Evolutionary conservation across 2,329 filamentous ascomycete species (phyloP).

Genomic region (Didymosphaeria variabile): DNA sequence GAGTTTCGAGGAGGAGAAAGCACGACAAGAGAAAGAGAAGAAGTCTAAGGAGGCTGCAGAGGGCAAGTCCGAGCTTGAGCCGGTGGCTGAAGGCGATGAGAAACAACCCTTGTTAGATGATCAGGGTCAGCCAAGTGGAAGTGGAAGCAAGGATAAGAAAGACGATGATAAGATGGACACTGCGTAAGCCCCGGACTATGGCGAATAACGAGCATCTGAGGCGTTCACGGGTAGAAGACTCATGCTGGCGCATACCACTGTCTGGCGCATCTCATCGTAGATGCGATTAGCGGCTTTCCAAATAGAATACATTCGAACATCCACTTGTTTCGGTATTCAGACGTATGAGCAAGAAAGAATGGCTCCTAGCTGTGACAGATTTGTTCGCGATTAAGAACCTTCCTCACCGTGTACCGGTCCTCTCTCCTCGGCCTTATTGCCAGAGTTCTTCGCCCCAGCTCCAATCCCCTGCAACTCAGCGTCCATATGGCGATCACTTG

Average conservation of each 20-base stretch:
- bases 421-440: not conserved
- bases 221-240: slow-evolving; percentile 36
- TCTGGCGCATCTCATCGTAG: slow-evolving; percentile 9
- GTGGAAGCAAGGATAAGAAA: slow-evolving; percentile 59
- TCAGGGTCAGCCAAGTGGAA: slow-evolving; percentile 69
- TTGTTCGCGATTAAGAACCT: not conserved
- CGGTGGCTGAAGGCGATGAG: slow-evolving; percentile 76
- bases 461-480: not conserved
- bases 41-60: slow-evolving; percentile 75
- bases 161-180: slow-evolving; percentile 89
- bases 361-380: not conserved
- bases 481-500: not conserved
- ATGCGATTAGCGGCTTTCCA: not conserved
- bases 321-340: not conserved
- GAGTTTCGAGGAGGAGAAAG: slow-evolving; percentile 98
- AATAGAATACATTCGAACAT: not conserved
- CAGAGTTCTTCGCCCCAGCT: not conserved
- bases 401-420: not conserved
- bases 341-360: not conserved
- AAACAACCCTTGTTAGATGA: slow-evolving; percentile 70
- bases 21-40: slow-evolving; percentile 85
- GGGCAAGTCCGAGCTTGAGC: slow-evolving; percentile 79
- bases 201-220: slow-evolving; percentile 30
- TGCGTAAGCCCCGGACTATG: slow-evolving; percentile 64
- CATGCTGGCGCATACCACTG: slow-evolving; percentile 25